Evolutionary conservation across 164 flowering plant genomes (phyloP), one percentile per base, ranked within the genome.

Genomic region (Tetrastigma voinierianum): DNA sequence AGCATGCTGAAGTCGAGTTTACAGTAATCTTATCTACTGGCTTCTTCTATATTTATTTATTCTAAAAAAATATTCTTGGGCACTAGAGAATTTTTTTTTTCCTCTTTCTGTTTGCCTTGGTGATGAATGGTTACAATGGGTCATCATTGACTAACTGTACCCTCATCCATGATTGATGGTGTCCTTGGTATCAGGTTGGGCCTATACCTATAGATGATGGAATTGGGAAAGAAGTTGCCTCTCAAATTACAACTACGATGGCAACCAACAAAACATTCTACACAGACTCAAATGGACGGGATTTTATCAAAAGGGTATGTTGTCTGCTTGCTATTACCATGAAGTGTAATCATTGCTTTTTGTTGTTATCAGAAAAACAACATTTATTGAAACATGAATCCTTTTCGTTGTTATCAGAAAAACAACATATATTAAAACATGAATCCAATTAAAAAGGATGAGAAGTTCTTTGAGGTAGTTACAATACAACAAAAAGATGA

Each of bases 281-380:
- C 70, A 91, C 98, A 49, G 97, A 94, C 79, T 91, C 98, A 13
- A 91, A 83, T 77, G 98, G 98, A 15, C 87, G 97, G 59, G 98
- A 94, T 67, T 95, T 92, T 71, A 81, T 95, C 44, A 84, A 82
- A 84, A 84, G 99, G 88, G 99, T 95, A 80, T 61, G 80, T 63
- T 23, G 25, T 21, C 12, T 49, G 11, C 60, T 45, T 47, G 14
- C 25, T 4, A 23, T 43, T 2, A 2, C 25, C 40, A 32, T 7
- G 3, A 32, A 32, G 6, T 32, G 6, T 32, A 32, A 7, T 32
- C 40, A 32, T 32, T 32, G 40, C 40, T 32, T 32, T 32, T 32
- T 7, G 3, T 32, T 32, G 40, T 32, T 32, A 32, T 32, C 40
- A 32, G 40, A 32, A 32, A 32, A 32, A 32, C 2, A 4, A 32